phyloP scores from a whole-genome alignment of 2,329 filamentous ascomycete species.

The Monilinia laxa region DNA sequence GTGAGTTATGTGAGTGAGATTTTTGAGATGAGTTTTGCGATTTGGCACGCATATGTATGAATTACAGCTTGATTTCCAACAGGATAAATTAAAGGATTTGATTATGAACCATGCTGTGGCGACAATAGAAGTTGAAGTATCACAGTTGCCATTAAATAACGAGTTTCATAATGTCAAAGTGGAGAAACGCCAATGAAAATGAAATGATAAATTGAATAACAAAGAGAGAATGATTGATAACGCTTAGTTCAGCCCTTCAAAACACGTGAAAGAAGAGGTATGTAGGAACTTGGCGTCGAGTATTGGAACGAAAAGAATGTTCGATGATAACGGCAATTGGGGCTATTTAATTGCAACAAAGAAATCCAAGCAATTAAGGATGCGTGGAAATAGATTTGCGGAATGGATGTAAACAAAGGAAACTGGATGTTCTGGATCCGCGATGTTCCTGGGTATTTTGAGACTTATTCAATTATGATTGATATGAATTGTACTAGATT shows the following conservation, averaged over 20 bases:
- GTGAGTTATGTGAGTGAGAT: neutral
- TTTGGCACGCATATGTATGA: neutral
- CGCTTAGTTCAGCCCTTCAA: slow-evolving; percentile 1
- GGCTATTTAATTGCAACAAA: neutral
- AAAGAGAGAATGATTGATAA: slow-evolving; percentile 13
- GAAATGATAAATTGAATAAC: neutral
- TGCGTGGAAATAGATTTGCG: neutral
- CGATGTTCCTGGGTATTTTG: neutral
- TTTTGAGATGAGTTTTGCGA: neutral
- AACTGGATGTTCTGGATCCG: neutral
- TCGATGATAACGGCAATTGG: slow-evolving; percentile 7
- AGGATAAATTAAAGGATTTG: neutral
- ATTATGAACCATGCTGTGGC: neutral
- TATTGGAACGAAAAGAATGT: slow-evolving; percentile 8
- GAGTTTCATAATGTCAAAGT: neutral
- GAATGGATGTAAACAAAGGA: slow-evolving; percentile 4
- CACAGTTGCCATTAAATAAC: neutral
- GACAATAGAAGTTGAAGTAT: neutral
- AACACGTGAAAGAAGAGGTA: neutral
- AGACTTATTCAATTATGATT: neutral
- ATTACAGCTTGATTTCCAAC: neutral
- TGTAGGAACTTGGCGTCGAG: neutral
- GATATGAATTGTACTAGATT: neutral
- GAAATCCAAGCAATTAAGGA: neutral
- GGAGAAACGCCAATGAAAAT: neutral